Conservation (phyloP, 2,329 filamentous ascomycete genomes). For the Akanthomyces lecanii region DNA sequence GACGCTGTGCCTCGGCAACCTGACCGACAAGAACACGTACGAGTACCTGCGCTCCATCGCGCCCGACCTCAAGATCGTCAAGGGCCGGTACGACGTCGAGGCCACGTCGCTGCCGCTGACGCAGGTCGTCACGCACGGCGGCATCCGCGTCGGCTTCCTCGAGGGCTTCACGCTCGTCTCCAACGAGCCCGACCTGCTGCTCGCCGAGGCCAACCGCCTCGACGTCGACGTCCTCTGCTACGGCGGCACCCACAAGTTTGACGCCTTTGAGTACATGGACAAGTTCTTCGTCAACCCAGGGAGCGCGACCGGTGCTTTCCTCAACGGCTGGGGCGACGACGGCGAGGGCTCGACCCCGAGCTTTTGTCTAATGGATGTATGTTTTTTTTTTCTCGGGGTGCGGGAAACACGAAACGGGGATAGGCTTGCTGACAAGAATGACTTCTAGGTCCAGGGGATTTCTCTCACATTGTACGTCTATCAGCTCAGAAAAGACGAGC, state of each 20-base stretch:
- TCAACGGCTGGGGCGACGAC: constrained; percentile 53
- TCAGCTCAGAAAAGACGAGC: constrained; percentile 71
- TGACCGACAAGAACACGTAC: constrained; percentile 75
- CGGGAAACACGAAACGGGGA: not conserved
- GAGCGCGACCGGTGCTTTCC: constrained; percentile 61
- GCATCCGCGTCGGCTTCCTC: constrained; percentile 61
- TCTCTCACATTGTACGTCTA: constrained; percentile 95
- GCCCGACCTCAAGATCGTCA: constrained; percentile 67
- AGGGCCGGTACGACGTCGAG: constrained; percentile 63
- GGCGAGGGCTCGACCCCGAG: constrained; percentile 78
- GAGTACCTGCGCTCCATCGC: constrained; percentile 73
- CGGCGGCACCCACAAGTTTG: constrained; percentile 64
- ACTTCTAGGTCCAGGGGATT: constrained; percentile 80
- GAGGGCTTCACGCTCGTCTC: constrained; percentile 66
- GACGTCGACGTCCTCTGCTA: constrained; percentile 67
- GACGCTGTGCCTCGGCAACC: constrained; percentile 74
- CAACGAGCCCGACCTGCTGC: constrained; percentile 61
- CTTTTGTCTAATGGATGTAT: constrained; percentile 96
- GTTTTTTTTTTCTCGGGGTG: constrained; percentile 35
- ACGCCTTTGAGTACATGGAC: constrained; percentile 70
- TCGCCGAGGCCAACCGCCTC: constrained; percentile 64
- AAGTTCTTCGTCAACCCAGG: constrained; percentile 70
- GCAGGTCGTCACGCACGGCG: constrained; percentile 62
- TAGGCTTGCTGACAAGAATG: constrained; percentile 22
- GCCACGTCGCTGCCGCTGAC: constrained; percentile 61